These are phyloP conservation scores for Heracleum sosnowskyi DNA, from an alignment of 129 eudicot species.

Conservation along the genomic window DNA sequence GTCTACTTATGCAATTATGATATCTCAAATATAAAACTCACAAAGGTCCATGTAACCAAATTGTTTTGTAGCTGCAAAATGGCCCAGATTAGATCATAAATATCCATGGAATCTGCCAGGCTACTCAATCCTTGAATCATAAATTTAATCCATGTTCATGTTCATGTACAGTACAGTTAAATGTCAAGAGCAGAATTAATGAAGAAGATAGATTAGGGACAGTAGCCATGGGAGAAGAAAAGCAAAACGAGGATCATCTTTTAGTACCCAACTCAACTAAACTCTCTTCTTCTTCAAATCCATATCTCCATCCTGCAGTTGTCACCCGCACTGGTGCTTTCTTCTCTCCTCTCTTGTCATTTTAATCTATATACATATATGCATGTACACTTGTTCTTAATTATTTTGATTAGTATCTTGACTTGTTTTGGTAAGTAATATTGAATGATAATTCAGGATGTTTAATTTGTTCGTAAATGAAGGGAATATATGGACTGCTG, in stretches of 20 bases:
- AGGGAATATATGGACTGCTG: conserved; percentile 78
- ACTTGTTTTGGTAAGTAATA: neutral
- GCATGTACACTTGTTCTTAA: neutral
- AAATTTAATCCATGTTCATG: too few relatives aligned
- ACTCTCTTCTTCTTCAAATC: neutral
- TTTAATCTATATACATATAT: neutral
- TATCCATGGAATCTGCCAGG: too few relatives aligned
- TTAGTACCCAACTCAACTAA: conserved; percentile 7
- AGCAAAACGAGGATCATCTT: neutral
- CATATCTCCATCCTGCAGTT: neutral
- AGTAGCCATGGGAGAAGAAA: conserved; percentile 2
- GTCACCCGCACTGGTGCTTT: conserved; percentile 4
- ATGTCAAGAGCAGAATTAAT: neutral
- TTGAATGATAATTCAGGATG: neutral
- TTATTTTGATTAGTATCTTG: too few relatives aligned
- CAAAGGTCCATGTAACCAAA: too few relatives aligned
- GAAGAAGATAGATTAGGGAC: neutral
- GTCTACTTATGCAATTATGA: too few relatives aligned
- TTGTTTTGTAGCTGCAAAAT: too few relatives aligned
- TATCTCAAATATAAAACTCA: too few relatives aligned
- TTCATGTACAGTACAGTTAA: too few relatives aligned
- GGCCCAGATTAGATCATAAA: too few relatives aligned
- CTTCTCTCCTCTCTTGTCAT: neutral
- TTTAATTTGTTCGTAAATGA: neutral
- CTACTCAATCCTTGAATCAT: too few relatives aligned